Conservation (phyloP, 1,284 basidiomycete species). For the Sanghuangporus baumii region DNA sequence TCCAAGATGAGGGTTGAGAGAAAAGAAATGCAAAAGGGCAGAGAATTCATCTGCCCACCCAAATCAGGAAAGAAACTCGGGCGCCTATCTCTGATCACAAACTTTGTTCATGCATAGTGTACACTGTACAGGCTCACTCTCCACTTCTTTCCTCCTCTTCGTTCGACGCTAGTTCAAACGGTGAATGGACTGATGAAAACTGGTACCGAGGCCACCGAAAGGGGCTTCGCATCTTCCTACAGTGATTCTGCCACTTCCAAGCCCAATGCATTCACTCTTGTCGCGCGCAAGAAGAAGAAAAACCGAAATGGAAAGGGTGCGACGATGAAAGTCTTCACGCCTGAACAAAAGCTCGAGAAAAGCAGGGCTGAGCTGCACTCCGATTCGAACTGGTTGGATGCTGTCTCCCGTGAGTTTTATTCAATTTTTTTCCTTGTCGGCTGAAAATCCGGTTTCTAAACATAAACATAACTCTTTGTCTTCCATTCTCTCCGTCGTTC, state of each 20-base stretch:
- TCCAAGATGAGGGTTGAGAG: neutral
- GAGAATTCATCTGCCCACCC: neutral
- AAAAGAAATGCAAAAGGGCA: neutral
- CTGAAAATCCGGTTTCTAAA: too few relatives aligned
- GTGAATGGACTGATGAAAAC: constrained; percentile 6
- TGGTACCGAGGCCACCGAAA: neutral
- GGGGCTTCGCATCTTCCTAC: constrained; percentile 3
- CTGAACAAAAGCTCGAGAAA: constrained; percentile 2
- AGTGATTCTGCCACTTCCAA: neutral
- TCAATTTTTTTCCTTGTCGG: constrained; percentile 5
- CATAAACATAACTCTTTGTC: neutral
- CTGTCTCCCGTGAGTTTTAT: constrained; percentile 7
- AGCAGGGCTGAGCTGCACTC: constrained; percentile 8
- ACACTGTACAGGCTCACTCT: too few relatives aligned
- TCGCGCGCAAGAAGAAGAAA: constrained; percentile 10
- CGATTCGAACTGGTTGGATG: constrained; percentile 6
- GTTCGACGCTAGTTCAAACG: neutral
- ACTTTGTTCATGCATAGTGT: neutral
- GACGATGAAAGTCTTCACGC: neutral
- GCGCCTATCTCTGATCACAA: neutral
- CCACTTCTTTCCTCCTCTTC: neutral
- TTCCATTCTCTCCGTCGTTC: neutral
- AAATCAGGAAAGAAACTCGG: neutral
- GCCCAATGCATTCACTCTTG: constrained; percentile 2
- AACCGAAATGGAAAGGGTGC: constrained; percentile 1